Evolutionary conservation across 2,329 filamentous ascomycete species (phyloP).

Genomic region (Nemania abortiva): DNA sequence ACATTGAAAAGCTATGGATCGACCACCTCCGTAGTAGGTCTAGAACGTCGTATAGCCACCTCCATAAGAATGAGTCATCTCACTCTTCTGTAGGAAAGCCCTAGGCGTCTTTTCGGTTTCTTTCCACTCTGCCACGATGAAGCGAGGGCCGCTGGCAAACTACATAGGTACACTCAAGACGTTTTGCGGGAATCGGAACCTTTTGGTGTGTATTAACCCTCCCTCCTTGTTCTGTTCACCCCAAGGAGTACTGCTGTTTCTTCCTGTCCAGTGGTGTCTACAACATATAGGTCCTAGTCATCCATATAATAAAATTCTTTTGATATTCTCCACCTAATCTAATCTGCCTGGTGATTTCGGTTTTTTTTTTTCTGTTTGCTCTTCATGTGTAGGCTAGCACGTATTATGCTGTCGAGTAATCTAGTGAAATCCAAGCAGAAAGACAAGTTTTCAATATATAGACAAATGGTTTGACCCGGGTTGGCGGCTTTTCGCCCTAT

Average conservation of each 20-base stretch:
- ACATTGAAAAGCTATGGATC: slow-evolving; percentile 19
- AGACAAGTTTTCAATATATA: not conserved
- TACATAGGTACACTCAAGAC: slow-evolving; percentile 8
- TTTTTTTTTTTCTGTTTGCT: not conserved
- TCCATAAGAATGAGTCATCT: slow-evolving; percentile 38
- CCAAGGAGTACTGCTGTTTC: slow-evolving; percentile 20
- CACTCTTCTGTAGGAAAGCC: slow-evolving; percentile 38
- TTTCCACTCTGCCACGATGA: slow-evolving; percentile 21
- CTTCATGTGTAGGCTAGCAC: not conserved
- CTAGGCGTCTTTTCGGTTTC: slow-evolving; percentile 17
- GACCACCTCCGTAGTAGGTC: slow-evolving; percentile 37
- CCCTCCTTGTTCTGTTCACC: slow-evolving; percentile 35
- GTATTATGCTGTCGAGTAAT: not conserved
- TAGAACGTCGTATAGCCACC: slow-evolving; percentile 28
- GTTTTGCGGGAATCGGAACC: slow-evolving; percentile 29
- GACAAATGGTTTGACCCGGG: no score
- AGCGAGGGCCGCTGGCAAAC: slow-evolving; percentile 19
- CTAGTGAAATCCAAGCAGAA: not conserved
- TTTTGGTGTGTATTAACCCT: slow-evolving; percentile 48
- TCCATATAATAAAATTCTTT: slow-evolving; percentile 17
- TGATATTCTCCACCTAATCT: not conserved
- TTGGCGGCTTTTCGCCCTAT: no score
- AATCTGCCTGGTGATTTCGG: no score
- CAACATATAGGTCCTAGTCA: slow-evolving; percentile 23
- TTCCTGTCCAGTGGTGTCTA: slow-evolving; percentile 2